phyloP scores from a whole-genome alignment of 306 rosid species.

The Vigna mungo region DNA sequence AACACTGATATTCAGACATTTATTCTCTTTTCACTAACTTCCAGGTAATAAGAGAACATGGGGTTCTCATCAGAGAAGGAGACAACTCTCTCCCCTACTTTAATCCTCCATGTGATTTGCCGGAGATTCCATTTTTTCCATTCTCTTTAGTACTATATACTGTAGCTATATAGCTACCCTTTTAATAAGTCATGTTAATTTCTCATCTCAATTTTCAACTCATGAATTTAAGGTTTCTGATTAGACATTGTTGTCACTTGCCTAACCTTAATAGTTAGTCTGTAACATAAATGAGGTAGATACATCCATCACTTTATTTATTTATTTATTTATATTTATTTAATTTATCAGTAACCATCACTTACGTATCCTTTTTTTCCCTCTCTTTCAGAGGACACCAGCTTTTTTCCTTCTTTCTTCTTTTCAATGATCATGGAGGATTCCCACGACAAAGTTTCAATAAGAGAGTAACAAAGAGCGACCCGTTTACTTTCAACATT shows the following conservation, averaged over 20 bases:
- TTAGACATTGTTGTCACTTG: slow-evolving; percentile 42
- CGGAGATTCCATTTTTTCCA: slow-evolving; percentile 43
- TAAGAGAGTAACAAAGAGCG: slow-evolving; percentile 40
- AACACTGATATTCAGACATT: slow-evolving; percentile 47
- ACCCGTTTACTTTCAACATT: slow-evolving; percentile 45
- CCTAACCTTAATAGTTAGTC: slow-evolving; percentile 26
- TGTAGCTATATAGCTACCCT: no score
- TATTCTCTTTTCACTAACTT: slow-evolving; percentile 59
- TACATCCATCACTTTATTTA: slow-evolving; percentile 20
- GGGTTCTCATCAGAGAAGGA: slow-evolving; percentile 36
- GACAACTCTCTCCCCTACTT: slow-evolving; percentile 52
- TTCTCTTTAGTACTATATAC: neutral
- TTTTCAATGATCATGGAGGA: slow-evolving; percentile 48
- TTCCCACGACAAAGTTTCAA: slow-evolving; percentile 49
- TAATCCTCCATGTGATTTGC: slow-evolving; percentile 52
- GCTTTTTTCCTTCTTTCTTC: slow-evolving; percentile 40
- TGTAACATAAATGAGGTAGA: slow-evolving; percentile 33
- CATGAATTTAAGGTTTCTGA: slow-evolving; percentile 45
- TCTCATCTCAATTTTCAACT: no score
- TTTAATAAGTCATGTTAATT: no score
- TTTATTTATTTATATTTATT: neutral
- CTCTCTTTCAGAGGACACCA: slow-evolving; percentile 30
- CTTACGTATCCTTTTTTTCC: slow-evolving; percentile 39
- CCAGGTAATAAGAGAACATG: slow-evolving; percentile 53
- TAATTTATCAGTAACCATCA: slow-evolving; percentile 20